Conservation (phyloP, 768 basidiomycete species). For the Melanogaster broomeanus region DNA sequence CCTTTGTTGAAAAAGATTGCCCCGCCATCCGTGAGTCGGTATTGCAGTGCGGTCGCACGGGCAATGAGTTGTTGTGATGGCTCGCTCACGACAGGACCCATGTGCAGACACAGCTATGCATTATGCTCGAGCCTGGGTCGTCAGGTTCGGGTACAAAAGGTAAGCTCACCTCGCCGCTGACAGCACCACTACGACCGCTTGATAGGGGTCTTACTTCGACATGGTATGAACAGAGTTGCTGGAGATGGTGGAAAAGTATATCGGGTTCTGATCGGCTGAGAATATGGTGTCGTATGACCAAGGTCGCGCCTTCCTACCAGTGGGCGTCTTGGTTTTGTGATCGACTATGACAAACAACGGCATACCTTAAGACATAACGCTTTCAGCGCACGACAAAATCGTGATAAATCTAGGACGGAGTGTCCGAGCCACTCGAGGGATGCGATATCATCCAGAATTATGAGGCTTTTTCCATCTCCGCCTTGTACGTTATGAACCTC, state of each 20-base stretch:
- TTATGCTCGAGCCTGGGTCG: not conserved
- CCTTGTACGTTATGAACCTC: slow-evolving; percentile 17
- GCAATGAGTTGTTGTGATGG: slow-evolving; percentile 41
- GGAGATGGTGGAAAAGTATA: slow-evolving; percentile 55
- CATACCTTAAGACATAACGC: slow-evolving; percentile 57
- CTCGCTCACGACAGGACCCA: slow-evolving; percentile 45
- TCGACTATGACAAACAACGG: not conserved
- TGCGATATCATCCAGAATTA: slow-evolving; percentile 73
- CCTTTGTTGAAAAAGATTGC: slow-evolving; percentile 74
- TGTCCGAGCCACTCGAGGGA: slow-evolving; percentile 74
- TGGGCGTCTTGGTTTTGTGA: not conserved
- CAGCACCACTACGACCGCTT: slow-evolving; percentile 75
- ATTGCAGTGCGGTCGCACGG: slow-evolving; percentile 63
- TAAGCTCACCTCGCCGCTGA: slow-evolving; percentile 69
- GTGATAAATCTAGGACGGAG: slow-evolving; percentile 47
- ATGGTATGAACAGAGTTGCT: slow-evolving; percentile 68
- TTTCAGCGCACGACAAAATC: slow-evolving; percentile 61
- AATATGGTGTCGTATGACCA: slow-evolving; percentile 68
- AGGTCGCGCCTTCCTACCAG: slow-evolving; percentile 49
- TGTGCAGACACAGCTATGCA: slow-evolving; percentile 62
- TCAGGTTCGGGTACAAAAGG: not conserved
- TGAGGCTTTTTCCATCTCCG: slow-evolving; percentile 32
- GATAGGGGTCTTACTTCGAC: slow-evolving; percentile 70
- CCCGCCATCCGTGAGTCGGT: slow-evolving; percentile 65
- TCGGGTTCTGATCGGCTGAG: slow-evolving; percentile 56